A percentile compares a stretch with the other conserved stretches of the same genome.
phyloP scores from a whole-genome alignment of 257 asterid genomes.

The Eustoma russellianum region DNA sequence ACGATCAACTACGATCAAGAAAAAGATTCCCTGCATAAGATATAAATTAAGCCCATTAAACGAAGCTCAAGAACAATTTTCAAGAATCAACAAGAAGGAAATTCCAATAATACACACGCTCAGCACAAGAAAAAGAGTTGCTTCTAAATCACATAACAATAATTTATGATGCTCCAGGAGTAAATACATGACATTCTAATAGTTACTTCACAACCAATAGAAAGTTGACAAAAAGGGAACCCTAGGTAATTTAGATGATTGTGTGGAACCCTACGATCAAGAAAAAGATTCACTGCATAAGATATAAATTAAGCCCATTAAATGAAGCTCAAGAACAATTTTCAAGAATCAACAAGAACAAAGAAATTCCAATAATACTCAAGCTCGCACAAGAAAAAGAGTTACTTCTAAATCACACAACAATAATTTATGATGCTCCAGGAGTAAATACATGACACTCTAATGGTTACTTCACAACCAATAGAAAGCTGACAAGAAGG shows the following conservation, averaged over 20 bases:
- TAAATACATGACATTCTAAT: too few relatives aligned
- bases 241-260: too few relatives aligned
- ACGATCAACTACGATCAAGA: constrained; percentile 95
- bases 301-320: constrained; percentile 20
- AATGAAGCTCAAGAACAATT: constrained; percentile 1
- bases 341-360: constrained; percentile 1
- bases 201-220: too few relatives aligned
- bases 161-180: too few relatives aligned
- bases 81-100: constrained; percentile 2
- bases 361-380: background rate
- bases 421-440: too few relatives aligned
- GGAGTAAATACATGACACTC: too few relatives aligned
- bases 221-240: too few relatives aligned
- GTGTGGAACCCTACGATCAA: constrained; percentile 93
- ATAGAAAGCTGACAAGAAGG: too few relatives aligned
- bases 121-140: background rate
- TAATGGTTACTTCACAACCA: too few relatives aligned
- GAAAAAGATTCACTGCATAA: constrained; percentile 84
- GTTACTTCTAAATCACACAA: too few relatives aligned
- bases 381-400: background rate
- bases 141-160: too few relatives aligned
- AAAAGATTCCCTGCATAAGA: constrained; percentile 75
- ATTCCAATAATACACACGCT: background rate
- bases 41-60: constrained; percentile 19
- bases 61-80: constrained; percentile 1